phyloP scores from a whole-genome alignment of 441 rosid species.

The Populus trichocarpa region DNA sequence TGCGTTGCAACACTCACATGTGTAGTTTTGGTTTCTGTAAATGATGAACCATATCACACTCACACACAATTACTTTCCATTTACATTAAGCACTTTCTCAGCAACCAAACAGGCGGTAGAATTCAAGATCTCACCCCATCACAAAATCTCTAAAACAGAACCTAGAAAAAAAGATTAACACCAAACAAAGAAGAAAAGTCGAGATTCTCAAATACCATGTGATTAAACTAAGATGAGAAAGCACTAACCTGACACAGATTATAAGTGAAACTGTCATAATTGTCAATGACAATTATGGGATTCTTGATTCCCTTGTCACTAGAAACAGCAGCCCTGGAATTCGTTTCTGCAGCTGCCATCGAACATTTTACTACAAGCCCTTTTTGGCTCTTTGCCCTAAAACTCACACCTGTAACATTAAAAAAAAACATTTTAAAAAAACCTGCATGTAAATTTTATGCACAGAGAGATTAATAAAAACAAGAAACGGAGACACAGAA shows the following conservation, averaged over 20 bases:
- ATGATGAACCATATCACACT: background rate
- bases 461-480: background rate
- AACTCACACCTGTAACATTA: constrained; percentile 27
- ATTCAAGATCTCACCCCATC: constrained; percentile 1
- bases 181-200: background rate
- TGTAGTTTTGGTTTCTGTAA: background rate
- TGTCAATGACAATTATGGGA: constrained; percentile 84
- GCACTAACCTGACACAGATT: constrained; percentile 82
- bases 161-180: background rate
- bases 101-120: constrained; percentile 4
- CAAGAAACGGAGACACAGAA: background rate
- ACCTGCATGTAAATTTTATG: background rate
- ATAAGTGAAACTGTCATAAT: constrained; percentile 95
- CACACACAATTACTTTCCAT: background rate
- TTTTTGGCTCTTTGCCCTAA: constrained; percentile 31
- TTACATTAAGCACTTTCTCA: background rate
- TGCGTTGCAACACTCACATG: background rate
- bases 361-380: constrained; percentile 39
- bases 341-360: constrained; percentile 31
- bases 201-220: background rate
- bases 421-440: too few relatives aligned
- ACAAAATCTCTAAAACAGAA: background rate
- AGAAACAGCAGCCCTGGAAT: constrained; percentile 27
- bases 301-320: constrained; percentile 25
- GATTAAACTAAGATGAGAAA: background rate